Evolutionary conservation across 352 stramenopile species (phyloP), one percentile per base, ranked within the genome.

Genomic region (Phytophthora foliorum): DNA sequence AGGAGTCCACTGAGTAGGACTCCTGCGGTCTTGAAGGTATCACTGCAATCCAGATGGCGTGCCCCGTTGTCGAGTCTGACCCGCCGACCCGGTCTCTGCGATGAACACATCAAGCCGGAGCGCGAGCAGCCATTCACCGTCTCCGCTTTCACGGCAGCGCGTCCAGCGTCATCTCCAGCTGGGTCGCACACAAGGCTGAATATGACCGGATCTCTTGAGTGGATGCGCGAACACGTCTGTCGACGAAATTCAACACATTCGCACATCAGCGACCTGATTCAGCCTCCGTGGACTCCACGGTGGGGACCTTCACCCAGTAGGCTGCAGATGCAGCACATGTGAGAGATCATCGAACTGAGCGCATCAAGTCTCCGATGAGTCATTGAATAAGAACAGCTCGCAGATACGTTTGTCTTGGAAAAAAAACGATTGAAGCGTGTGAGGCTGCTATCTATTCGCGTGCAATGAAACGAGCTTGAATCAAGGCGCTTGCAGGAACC

Each of bases 181-280:
- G 49, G 21, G 2, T 9, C n/a, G 57, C 57, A 65, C 57, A 65
- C 57, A 49, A 65, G 34, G 54, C 46, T 7, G 24, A 50, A 16
- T 55, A 57, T 64, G 57, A 57, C 50, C 13, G 45, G 45, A 52
- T 52, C 45, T 31, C 22, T 52, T 27, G 29, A 34, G 29, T 3
- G 29, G 29, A 34, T 34, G 29, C 29, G 29, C 29, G 27, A 31
- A 31, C 5, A 31, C 27, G 27, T 31, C 34, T 64, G 36, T 57
- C 46, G 45, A 64, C 44, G 57, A 65, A 65, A 65, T 57, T 57
- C 57, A 65, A 65, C 57, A 41, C 29, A 42, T 46, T n/a, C 29
- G 39, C 57, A 41, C 29, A 42, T 46, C 27, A 39, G 39, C 39
- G 29, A 52, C 29, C 39, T 61, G 54, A 44, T 52, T 51, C 38